Evolutionary conservation across 208 protist species (phyloP).

Genomic region (Trypanosoma cruzi): DNA sequence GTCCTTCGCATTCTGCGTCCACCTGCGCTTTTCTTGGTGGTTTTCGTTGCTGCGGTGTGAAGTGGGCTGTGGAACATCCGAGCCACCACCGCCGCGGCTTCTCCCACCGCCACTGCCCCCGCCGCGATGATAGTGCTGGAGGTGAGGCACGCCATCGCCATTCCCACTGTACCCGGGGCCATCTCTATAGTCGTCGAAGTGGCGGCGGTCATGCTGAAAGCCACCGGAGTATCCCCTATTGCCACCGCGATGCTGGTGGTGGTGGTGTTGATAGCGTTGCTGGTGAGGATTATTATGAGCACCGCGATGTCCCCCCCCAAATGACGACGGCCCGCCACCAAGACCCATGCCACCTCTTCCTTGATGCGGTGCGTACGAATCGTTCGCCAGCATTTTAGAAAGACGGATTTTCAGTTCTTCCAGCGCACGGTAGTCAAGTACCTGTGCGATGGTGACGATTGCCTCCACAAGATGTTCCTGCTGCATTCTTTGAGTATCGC

Average conservation of each 20-base stretch:
- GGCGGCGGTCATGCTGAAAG: conserved; percentile 14
- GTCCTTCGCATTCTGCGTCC: neutral
- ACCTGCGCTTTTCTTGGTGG: conserved; percentile 1
- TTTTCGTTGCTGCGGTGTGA: neutral
- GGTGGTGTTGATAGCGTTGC: conserved; percentile 2
- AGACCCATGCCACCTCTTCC: neutral
- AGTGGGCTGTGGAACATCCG: neutral
- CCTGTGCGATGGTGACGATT: conserved; percentile 36
- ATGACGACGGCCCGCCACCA: neutral
- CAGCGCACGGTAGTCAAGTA: conserved; percentile 36
- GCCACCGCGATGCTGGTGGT: conserved; percentile 11
- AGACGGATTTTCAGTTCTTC: conserved; percentile 34
- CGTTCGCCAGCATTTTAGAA: conserved; percentile 7
- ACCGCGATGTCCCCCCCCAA: conserved; percentile 8
- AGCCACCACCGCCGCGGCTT: neutral
- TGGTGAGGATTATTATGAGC: neutral
- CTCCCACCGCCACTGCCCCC: conserved; percentile 10
- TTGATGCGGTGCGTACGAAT: neutral
- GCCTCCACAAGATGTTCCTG: conserved; percentile 35
- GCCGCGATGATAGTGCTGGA: neutral
- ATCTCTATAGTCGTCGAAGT: conserved; percentile 23
- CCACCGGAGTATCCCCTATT: conserved; percentile 1
- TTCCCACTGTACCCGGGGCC: conserved; percentile 8
- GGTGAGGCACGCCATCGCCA: neutral
- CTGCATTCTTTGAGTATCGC: conserved; percentile 11